A percentile compares a stretch with the other conserved stretches of the same genome.
Evolutionary conservation across 1,139 yeast species (phyloP).

Genomic region (Blastobotrys raffinosifermentans): DNA sequence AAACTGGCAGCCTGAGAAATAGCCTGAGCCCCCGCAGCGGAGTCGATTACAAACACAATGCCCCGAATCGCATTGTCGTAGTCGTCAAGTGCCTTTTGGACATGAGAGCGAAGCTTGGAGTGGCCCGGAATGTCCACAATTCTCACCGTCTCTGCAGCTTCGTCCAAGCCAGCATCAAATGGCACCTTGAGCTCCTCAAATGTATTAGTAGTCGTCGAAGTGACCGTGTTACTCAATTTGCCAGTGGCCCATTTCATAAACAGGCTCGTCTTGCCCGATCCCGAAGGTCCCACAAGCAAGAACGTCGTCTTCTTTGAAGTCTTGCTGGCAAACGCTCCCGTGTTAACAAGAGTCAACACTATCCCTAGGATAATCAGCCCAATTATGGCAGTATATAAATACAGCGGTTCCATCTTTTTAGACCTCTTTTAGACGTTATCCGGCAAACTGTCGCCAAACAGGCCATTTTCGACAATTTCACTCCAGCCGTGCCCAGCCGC

Average conservation of each 20-base stretch:
- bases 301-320: conserved; percentile 46
- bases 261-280: conserved; percentile 71
- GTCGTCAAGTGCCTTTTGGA: conserved; percentile 16
- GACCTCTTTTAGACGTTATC: too few species aligned
- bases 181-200: conserved; percentile 36
- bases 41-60: conserved; percentile 57
- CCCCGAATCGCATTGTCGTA: conserved; percentile 46
- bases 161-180: conserved; percentile 27
- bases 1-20: conserved; percentile 30
- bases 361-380: conserved; percentile 16
- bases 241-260: conserved; percentile 37
- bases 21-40: conserved; percentile 29
- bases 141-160: conserved; percentile 31
- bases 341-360: conserved; percentile 10
- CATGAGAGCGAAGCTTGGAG: conserved; percentile 50
- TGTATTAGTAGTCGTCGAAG: conserved; percentile 42
- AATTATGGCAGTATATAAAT: conserved; percentile 10
- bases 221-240: conserved; percentile 37
- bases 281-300: conserved; percentile 65
- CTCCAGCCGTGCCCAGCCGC: too few species aligned
- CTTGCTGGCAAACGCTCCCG: conserved; percentile 9
- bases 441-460: too few species aligned
- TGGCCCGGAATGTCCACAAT: conserved; percentile 81
- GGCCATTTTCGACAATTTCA: too few species aligned
- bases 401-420: neutral